Conservation (phyloP, 441 rosid species). For the Croton laevigatus region DNA sequence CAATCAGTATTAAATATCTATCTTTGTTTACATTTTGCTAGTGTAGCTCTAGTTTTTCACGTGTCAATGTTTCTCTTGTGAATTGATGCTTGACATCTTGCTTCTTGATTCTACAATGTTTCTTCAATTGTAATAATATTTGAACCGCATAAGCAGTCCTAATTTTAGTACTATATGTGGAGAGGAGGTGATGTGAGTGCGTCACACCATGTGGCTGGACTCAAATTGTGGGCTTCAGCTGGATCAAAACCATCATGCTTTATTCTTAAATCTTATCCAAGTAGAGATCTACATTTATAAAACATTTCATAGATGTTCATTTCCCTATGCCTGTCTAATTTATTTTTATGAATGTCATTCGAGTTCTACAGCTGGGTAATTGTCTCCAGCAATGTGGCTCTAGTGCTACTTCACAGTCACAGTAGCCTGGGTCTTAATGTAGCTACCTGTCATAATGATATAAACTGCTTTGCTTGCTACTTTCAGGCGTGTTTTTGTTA, state of each 20-base stretch:
- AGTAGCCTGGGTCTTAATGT: no score
- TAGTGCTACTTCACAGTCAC: neutral
- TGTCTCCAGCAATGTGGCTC: neutral
- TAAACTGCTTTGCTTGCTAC: neutral
- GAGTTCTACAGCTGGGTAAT: neutral
- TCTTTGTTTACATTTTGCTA: neutral
- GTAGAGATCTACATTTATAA: no score
- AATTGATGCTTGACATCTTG: neutral
- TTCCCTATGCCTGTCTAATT: no score
- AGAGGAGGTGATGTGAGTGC: no score
- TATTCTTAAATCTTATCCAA: no score
- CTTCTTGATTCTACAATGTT: no score
- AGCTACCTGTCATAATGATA: no score
- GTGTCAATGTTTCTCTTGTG: neutral
- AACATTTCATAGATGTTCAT: no score
- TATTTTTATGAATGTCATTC: no score
- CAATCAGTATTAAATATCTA: neutral
- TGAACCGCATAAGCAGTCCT: neutral
- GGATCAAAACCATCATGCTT: no score
- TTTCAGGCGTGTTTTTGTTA: neutral
- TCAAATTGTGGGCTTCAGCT: no score
- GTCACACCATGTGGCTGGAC: no score
- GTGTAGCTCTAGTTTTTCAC: neutral
- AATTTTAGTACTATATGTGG: neutral
- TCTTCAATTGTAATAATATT: neutral